Evolutionary conservation across 441 rosid genomes (phyloP), one percentile per base, ranked within the genome.

Genomic region (Melastoma candidum): DNA sequence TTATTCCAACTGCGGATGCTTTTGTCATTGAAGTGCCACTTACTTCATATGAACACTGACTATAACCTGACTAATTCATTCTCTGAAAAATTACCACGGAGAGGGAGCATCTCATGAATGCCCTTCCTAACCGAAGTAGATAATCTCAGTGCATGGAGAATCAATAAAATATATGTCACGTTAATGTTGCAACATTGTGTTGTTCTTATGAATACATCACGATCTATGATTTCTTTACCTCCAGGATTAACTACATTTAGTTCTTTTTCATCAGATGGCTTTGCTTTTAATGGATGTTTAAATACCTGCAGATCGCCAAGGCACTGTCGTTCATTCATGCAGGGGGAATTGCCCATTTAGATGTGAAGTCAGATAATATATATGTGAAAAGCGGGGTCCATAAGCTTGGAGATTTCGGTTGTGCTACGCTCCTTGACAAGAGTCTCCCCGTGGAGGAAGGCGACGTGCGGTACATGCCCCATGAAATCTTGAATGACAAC

Each of bases 381-480:
- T 92, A 92, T 71, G 77, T 83, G 43, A 88, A 82, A 74, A 76
- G 77, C 26, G 82, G 90, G 57, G 71, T 78, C 47, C 81, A 79
- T 65, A 92, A 92, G 70, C 92, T 92, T 3, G 98, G 97, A 27
- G 98, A 92, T 68, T 86, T 92, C 51, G 98, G 98, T 58, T 88
- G 92, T 67, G 97, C 98, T 27, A 92, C 95, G 26, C 85, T 76
- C 49, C 78, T 92, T 26, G 72, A 88, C 60, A 78, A 74, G 73
- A 88, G 83, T 71, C 73, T 92, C 48, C 86, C 95, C 46, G 62
- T 92, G 51, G 97, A 92, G 60, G 98, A 92, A 77, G 98, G 97
- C 7, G 98, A 92, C 74, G 97, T 90, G 41, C 95, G 95, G 24
- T 92, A 92, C 69, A 92, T 92, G 98, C 97, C 98, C 45, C 98